Percentiles rank a stretch among this genome's conserved stretches.
phyloP scores from a whole-genome alignment of 2,329 filamentous ascomycete species.

The Aspergillus sp. region DNA sequence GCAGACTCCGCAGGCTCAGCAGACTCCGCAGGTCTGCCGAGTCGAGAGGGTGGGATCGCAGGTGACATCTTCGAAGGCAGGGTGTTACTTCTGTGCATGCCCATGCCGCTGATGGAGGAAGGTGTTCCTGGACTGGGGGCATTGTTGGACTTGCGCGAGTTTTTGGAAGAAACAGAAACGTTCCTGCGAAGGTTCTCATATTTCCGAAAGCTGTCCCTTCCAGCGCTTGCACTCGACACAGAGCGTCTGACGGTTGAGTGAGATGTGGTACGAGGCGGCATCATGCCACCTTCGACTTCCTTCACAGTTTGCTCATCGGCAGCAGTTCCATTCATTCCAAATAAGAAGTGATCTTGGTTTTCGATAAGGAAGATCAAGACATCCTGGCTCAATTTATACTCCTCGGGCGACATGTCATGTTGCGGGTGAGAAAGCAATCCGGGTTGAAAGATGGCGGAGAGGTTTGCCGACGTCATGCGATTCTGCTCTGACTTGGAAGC shows the following conservation, averaged over 20 bases:
- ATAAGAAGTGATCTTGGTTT: constrained; percentile 96
- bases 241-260: constrained; percentile 62
- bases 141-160: constrained; percentile 70
- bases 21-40: constrained; percentile 52
- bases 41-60: constrained; percentile 62
- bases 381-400: constrained; percentile 93
- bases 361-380: constrained; percentile 97
- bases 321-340: constrained; percentile 98
- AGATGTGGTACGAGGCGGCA: constrained; percentile 46
- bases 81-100: constrained; percentile 80
- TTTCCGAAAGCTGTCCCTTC: constrained; percentile 78
- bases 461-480: constrained; percentile 90
- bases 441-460: constrained; percentile 96
- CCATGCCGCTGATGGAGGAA: constrained; percentile 50
- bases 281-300: constrained; percentile 63
- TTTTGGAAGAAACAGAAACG: constrained; percentile 85
- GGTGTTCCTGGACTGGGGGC: constrained; percentile 63
- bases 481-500: constrained; percentile 95
- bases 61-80: constrained; percentile 87
- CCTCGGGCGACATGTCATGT: constrained; percentile 91
- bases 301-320: constrained; percentile 75
- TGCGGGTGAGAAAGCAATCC: constrained; percentile 89
- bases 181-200: constrained; percentile 76
- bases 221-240: constrained; percentile 81
- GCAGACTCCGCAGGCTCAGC: constrained; percentile 34